Evolutionary conservation across 1,284 basidiomycete species (phyloP).

Genomic region (Gomphus bonarii): DNA sequence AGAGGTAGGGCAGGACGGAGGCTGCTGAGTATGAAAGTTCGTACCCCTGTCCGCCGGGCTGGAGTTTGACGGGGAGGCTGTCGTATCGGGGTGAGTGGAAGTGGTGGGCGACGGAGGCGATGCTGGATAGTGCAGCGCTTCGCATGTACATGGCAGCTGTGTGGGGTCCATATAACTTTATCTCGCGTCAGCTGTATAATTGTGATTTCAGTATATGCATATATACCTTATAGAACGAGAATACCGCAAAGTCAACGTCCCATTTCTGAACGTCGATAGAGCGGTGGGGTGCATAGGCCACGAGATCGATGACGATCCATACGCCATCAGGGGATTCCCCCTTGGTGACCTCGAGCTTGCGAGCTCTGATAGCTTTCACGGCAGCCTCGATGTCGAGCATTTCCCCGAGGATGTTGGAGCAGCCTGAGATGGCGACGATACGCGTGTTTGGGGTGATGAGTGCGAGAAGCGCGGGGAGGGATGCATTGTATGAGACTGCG

Average conservation of each 20-base stretch:
- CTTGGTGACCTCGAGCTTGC: conserved; percentile 42
- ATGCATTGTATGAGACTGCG: conserved; percentile 37
- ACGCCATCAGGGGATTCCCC: conserved; percentile 17
- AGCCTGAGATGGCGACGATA: conserved; percentile 64
- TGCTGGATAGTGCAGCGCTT: conserved; percentile 28
- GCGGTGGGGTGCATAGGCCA: conserved; percentile 71
- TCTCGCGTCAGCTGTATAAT: neutral
- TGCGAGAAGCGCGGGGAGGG: conserved; percentile 47
- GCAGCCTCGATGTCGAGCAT: conserved; percentile 52
- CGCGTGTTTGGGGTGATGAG: conserved; percentile 58
- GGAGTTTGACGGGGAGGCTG: conserved; percentile 47
- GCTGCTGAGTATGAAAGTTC: conserved; percentile 57
- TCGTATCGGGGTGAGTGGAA: conserved; percentile 42
- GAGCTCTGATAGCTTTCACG: conserved; percentile 40
- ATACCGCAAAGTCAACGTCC: conserved; percentile 67
- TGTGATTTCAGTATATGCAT: neutral
- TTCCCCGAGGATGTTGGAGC: conserved; percentile 68
- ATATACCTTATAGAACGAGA: conserved; percentile 66
- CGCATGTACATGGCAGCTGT: conserved; percentile 57
- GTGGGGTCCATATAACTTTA: conserved; percentile 67
- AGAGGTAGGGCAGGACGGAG: conserved; percentile 54
- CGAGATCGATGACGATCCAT: conserved; percentile 48
- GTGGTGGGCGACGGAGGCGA: conserved; percentile 59
- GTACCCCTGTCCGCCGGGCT: conserved; percentile 65
- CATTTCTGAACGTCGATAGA: conserved; percentile 59